Percentiles rank a stretch among this genome's conserved stretches.
These are phyloP conservation scores for Apium graveolens DNA, from an alignment of 129 eudicot species.

Conservation along the genomic window DNA sequence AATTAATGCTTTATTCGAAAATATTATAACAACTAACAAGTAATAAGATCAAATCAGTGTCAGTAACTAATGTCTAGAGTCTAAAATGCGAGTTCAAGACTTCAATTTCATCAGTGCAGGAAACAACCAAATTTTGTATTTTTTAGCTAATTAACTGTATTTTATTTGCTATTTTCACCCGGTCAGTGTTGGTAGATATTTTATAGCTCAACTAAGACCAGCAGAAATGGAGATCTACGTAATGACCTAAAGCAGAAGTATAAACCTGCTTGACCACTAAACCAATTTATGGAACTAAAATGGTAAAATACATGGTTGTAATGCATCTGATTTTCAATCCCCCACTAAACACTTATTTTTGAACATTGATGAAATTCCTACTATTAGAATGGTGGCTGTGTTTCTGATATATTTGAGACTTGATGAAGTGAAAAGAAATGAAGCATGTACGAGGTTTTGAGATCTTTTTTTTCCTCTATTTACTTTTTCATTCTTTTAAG, in stretches of 20 bases:
- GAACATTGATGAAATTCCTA: too few relatives aligned
- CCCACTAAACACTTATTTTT: too few relatives aligned
- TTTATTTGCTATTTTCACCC: background rate
- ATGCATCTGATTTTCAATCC: too few relatives aligned
- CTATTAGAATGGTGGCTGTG: background rate
- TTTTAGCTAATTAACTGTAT: background rate
- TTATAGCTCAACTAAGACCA: background rate
- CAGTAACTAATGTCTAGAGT: background rate
- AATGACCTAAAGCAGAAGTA: background rate
- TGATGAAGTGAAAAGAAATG: too few relatives aligned
- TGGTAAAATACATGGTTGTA: too few relatives aligned
- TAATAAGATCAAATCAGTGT: too few relatives aligned
- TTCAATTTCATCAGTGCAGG: background rate
- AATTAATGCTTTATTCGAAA: too few relatives aligned
- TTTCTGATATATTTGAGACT: background rate
- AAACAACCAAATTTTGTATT: background rate
- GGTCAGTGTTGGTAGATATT: background rate
- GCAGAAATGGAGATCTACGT: background rate
- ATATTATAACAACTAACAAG: too few relatives aligned
- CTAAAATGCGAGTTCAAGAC: background rate
- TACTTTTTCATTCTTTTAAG: background rate
- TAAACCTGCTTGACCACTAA: constrained; percentile 1
- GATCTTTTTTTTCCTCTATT: too few relatives aligned
- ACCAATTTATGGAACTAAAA: background rate
- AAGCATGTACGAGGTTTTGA: too few relatives aligned